Evolutionary conservation across 129 eudicot genomes (phyloP).

Genomic region (Chrysanthemum seticuspe): DNA sequence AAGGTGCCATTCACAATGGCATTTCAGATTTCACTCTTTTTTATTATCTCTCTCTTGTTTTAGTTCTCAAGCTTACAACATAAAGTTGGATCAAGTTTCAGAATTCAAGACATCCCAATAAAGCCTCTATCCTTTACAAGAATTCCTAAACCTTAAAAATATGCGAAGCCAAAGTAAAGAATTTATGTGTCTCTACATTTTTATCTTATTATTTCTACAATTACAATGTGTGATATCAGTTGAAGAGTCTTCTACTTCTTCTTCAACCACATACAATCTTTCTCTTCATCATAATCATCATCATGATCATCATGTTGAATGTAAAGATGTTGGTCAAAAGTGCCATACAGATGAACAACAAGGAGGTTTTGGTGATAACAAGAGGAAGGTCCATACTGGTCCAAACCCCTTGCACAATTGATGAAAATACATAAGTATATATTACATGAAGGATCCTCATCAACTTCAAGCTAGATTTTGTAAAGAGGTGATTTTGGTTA

Average conservation of each 20-base stretch:
- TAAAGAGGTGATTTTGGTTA: constrained; percentile 14
- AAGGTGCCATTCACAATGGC: background rate
- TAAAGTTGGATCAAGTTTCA: background rate
- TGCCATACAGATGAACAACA: constrained; percentile 11
- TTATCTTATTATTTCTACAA: constrained; percentile 15
- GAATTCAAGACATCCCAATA: constrained; percentile 15
- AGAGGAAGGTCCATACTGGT: constrained; percentile 39
- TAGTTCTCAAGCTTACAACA: background rate
- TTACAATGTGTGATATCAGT: constrained; percentile 6
- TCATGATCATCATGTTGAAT: constrained; percentile 21
- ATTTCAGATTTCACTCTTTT: background rate
- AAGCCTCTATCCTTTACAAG: constrained; percentile 15
- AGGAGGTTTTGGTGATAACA: constrained; percentile 28
- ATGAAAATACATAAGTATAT: constrained; percentile 8
- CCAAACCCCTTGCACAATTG: constrained; percentile 40
- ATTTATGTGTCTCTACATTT: constrained; percentile 17
- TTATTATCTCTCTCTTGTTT: background rate
- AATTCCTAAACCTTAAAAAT: background rate
- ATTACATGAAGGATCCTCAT: constrained; percentile 12
- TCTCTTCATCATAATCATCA: constrained; percentile 10
- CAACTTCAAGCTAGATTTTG: background rate
- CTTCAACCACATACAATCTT: constrained; percentile 24
- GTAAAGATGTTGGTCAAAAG: constrained; percentile 11
- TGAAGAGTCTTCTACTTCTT: constrained; percentile 5
- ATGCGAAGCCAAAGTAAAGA: constrained; percentile 18